phyloP scores from a whole-genome alignment of 148 eudicot species.

The Rhododendron williamsianum region DNA sequence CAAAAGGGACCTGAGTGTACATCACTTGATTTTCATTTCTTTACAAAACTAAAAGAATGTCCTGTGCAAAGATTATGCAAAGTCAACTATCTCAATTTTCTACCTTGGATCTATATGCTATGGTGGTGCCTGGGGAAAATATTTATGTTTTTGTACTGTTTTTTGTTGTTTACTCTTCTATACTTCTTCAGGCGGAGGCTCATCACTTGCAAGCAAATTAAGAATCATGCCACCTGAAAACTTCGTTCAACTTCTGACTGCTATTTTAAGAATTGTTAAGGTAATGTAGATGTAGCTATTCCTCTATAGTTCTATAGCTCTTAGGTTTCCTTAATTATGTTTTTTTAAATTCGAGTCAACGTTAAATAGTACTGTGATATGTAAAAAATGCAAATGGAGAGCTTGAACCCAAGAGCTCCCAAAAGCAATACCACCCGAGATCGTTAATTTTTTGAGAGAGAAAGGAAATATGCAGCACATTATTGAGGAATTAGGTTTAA shows the following conservation, averaged over 20 bases:
- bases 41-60: not conserved
- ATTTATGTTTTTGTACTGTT: not conserved
- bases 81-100: not conserved
- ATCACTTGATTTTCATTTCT: not conserved
- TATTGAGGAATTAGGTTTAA: not conserved
- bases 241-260: constrained; percentile 24
- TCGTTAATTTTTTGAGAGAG: not conserved
- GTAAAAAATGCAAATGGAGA: not conserved
- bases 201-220: constrained; percentile 82
- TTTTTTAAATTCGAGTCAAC: not conserved
- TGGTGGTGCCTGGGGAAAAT: not conserved
- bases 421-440: not conserved
- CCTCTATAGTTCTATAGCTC: not conserved
- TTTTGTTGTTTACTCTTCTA: not conserved
- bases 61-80: not conserved
- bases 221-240: constrained; percentile 82
- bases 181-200: constrained; percentile 69
- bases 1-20: not conserved
- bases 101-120: not conserved
- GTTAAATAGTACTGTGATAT: not conserved
- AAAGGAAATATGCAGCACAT: not conserved
- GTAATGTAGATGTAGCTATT: constrained; percentile 23
- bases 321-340: not conserved
- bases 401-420: not conserved
- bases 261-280: constrained; percentile 13